These are phyloP conservation scores for Penicillium hesseltinei DNA, from an alignment of 2,329 filamentous ascomycete species.

Conservation along the genomic window DNA sequence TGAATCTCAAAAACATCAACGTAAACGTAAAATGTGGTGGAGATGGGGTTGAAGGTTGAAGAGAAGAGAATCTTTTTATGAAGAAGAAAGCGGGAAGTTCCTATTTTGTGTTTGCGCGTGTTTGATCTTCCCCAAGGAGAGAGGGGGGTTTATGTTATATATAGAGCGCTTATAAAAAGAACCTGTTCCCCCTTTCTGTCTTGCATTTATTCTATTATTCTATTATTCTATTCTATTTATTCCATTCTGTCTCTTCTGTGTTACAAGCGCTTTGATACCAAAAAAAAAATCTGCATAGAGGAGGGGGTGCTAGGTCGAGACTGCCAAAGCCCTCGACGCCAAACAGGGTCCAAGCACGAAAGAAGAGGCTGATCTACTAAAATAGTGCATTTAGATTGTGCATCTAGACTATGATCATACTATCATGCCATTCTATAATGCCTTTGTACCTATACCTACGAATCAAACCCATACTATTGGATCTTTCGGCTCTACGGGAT, in stretches of 20 bases:
- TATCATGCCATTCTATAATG: background rate
- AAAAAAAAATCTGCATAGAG: conserved; percentile 4
- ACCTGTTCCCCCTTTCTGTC: background rate
- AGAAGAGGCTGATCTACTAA: conserved; percentile 2
- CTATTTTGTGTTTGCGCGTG: conserved; percentile 27
- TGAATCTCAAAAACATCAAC: conserved; percentile 10
- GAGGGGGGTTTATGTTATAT: conserved; percentile 10
- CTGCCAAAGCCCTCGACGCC: conserved; percentile 6
- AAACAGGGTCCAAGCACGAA: conserved; percentile 12
- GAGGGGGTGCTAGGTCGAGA: conserved; percentile 11
- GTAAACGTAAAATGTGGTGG: background rate
- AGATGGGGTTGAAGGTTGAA: conserved; percentile 16
- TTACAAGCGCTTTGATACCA: conserved; percentile 3
- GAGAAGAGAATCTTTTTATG: conserved; percentile 23
- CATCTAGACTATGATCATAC: background rate
- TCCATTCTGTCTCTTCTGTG: background rate
- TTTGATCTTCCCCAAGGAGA: conserved; percentile 20
- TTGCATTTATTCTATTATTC: background rate
- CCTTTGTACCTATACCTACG: background rate
- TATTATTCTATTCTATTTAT: no score
- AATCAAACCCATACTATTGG: background rate
- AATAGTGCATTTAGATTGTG: background rate
- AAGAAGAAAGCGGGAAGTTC: conserved; percentile 26
- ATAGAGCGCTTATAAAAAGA: conserved; percentile 10
- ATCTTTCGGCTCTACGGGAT: background rate